A percentile compares a stretch with the other conserved stretches of the same genome.
Evolutionary conservation across 176 grass and related monocot genomes (phyloP).

Genomic region (Ensete glaucum): DNA sequence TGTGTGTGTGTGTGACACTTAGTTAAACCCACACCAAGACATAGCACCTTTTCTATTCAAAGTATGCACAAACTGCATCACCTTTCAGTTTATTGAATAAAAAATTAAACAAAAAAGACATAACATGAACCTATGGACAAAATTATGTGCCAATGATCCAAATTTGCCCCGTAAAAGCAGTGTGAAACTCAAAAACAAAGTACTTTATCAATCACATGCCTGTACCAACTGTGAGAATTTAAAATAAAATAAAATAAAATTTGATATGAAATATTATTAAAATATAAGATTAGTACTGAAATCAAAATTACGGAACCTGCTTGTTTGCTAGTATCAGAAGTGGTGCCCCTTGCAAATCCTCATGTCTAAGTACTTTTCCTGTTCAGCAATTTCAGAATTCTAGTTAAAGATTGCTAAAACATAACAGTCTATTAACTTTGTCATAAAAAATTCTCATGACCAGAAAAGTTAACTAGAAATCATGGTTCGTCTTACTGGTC

Average conservation of each 20-base stretch:
- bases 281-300: not conserved
- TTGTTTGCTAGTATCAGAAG: slow-evolving; percentile 92
- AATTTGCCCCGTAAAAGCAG: not conserved
- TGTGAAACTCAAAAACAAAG: not conserved
- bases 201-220: not conserved
- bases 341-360: slow-evolving; percentile 71
- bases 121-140: not conserved
- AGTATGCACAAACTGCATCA: not conserved
- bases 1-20: not conserved
- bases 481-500: too few species aligned
- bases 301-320: slow-evolving; percentile 34
- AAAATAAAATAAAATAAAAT: not conserved
- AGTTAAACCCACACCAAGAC: not conserved
- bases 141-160: not conserved
- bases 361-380: slow-evolving; percentile 89
- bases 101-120: not conserved
- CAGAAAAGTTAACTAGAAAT: not conserved
- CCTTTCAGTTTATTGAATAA: not conserved
- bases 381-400: slow-evolving; percentile 4
- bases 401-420: not conserved
- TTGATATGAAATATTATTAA: not conserved
- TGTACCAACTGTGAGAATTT: not conserved
- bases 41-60: not conserved
- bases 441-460: not conserved
- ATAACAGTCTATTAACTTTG: not conserved